Conservation (phyloP, 805 yeast genomes). For the Cyberlindnera veronae region DNA sequence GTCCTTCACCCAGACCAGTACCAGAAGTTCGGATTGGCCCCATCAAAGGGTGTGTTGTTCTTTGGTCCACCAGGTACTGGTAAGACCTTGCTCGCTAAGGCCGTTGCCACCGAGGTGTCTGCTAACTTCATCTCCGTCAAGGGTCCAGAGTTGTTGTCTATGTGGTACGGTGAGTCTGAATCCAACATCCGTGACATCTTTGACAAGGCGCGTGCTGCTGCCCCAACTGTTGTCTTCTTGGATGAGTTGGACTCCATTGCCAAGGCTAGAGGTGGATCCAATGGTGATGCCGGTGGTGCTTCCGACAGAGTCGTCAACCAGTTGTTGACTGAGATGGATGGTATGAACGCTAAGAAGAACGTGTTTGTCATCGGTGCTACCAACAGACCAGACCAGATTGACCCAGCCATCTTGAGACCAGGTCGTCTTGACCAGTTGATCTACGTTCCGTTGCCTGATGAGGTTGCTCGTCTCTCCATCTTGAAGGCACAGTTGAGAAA, state of each 20-base stretch:
- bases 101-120: constrained; percentile 98
- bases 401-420: constrained; percentile 97
- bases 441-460: constrained; percentile 98
- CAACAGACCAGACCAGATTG: constrained; percentile 98
- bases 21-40: constrained; percentile 96
- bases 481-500: constrained; percentile 95
- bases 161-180: constrained; percentile 99
- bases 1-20: constrained; percentile 98
- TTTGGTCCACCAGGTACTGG: constrained; percentile 99
- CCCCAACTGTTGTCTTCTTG: constrained; percentile 97
- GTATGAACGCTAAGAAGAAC: constrained; percentile 99
- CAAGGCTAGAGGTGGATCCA: constrained; percentile 89
- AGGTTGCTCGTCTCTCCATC: constrained; percentile 87
- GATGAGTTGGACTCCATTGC: constrained; percentile 99
- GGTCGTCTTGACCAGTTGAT: constrained; percentile 98
- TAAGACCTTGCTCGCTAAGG: constrained; percentile 96
- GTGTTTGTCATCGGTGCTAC: constrained; percentile 99
- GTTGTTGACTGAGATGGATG: constrained; percentile 97
- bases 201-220: constrained; percentile 98
- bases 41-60: constrained; percentile 97
- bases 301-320: constrained; percentile 95
- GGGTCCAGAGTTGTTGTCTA: constrained; percentile 94
- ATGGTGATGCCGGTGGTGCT: constrained; percentile 96
- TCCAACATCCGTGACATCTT: constrained; percentile 96
- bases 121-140: constrained; percentile 97